Percentiles rank a stretch among this genome's conserved stretches.
These are phyloP conservation scores for Leptographium procerum DNA, from an alignment of 2,329 filamentous ascomycete genomes.

Conservation along the genomic window DNA sequence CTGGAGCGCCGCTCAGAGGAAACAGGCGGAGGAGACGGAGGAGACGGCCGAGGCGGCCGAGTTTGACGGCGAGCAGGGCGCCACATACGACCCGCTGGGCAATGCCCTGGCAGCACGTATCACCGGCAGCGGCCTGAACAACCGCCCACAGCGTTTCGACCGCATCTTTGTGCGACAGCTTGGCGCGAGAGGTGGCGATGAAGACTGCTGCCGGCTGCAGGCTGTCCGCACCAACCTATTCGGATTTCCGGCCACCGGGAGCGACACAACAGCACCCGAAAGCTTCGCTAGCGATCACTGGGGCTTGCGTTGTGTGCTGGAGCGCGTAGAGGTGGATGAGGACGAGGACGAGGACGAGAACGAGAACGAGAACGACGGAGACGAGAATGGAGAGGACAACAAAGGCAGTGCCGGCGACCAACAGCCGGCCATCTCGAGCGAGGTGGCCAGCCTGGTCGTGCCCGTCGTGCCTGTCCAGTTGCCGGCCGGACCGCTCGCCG, in stretches of 20 bases:
- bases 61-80: conserved; percentile 41
- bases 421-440: conserved; percentile 2
- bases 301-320: conserved; percentile 38
- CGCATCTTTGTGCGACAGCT: conserved; percentile 41
- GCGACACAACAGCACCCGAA: conserved; percentile 5
- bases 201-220: conserved; percentile 21
- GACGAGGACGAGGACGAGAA: not conserved
- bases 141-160: conserved; percentile 54
- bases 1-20: conserved; percentile 36
- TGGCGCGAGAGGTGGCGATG: not conserved
- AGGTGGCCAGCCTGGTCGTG: conserved; percentile 16
- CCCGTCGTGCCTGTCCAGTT: conserved; percentile 24
- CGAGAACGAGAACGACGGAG: not conserved
- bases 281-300: conserved; percentile 44
- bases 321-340: conserved; percentile 7
- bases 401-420: not conserved
- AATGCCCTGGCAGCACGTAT: conserved; percentile 45
- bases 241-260: conserved; percentile 26
- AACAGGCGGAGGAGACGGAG: conserved; percentile 24
- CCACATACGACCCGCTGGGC: conserved; percentile 49
- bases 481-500: conserved; percentile 17
- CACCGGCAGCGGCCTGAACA: conserved; percentile 33
- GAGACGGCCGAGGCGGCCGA: conserved; percentile 16
- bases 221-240: conserved; percentile 45
- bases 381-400: not conserved